Percentiles rank a stretch among this genome's conserved stretches.
Conservation (phyloP, 805 yeast genomes). For the Lachancea meyersii region DNA sequence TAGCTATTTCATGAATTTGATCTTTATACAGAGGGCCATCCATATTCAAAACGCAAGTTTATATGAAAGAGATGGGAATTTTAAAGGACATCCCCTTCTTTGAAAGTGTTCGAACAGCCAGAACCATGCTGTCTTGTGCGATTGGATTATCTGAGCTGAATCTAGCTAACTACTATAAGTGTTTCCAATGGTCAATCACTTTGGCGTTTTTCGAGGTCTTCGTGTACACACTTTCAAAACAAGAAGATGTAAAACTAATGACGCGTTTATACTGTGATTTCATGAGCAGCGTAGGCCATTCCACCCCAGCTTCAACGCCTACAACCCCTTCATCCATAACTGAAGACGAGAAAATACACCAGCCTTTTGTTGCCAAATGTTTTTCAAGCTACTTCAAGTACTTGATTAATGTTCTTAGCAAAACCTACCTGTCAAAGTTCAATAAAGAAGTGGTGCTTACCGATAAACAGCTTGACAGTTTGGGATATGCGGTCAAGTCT, state of each 20-base stretch:
- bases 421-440: constrained; percentile 1
- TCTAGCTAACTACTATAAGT: constrained; percentile 1
- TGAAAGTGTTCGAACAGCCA: constrained; percentile 7
- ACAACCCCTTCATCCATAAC: not conserved
- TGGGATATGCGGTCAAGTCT: not conserved
- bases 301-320: not conserved
- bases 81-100: not conserved
- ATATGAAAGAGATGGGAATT: constrained; percentile 1
- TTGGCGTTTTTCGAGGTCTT: constrained; percentile 8
- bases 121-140: not conserved
- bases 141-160: not conserved
- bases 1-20: constrained; percentile 3
- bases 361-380: not conserved
- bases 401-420: constrained; percentile 8
- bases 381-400: constrained; percentile 3
- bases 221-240: constrained; percentile 7
- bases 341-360: not conserved
- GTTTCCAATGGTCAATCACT: constrained; percentile 5
- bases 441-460: not conserved
- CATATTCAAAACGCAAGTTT: constrained; percentile 4
- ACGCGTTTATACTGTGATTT: constrained; percentile 1
- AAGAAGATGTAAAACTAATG: constrained; percentile 3
- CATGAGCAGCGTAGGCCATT: not conserved
- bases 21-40: constrained; percentile 6
- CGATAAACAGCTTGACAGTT: not conserved